Percentiles rank a stretch among this genome's conserved stretches.
phyloP scores from a whole-genome alignment of 345 rosid genomes.

The Gossypium mustelinum region DNA sequence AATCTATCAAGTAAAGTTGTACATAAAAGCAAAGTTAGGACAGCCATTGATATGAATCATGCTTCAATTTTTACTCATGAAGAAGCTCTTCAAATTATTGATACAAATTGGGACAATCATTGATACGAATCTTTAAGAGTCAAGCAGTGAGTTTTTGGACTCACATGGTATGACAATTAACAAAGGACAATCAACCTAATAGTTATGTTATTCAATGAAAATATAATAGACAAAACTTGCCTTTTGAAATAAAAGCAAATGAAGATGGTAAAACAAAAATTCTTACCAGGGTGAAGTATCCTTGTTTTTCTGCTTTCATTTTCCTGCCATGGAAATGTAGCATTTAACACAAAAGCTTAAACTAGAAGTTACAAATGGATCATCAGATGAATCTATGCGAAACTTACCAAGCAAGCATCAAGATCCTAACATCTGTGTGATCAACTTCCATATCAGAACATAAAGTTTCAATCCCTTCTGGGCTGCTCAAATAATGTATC shows the following conservation, averaged over 20 bases:
- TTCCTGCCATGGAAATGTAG: conserved; percentile 48
- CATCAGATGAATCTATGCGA: neutral
- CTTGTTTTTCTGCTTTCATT: conserved; percentile 96
- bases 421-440: conserved; percentile 87
- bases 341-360: conserved; percentile 9
- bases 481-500: conserved; percentile 48
- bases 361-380: neutral
- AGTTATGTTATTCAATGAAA: neutral
- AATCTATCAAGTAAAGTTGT: too few relatives aligned
- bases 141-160: too few relatives aligned
- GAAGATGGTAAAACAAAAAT: conserved; percentile 4
- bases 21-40: too few relatives aligned
- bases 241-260: neutral
- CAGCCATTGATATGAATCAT: too few relatives aligned
- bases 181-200: neutral
- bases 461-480: conserved; percentile 88
- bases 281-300: conserved; percentile 88
- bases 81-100: too few relatives aligned
- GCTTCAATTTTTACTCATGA: too few relatives aligned
- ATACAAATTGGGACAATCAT: too few relatives aligned
- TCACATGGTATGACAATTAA: too few relatives aligned
- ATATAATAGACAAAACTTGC: neutral
- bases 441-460: conserved; percentile 85
- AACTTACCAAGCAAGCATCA: conserved; percentile 97
- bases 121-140: too few relatives aligned